These are phyloP conservation scores for Firmiana major DNA, from an alignment of 345 rosid genomes.

Conservation along the genomic window DNA sequence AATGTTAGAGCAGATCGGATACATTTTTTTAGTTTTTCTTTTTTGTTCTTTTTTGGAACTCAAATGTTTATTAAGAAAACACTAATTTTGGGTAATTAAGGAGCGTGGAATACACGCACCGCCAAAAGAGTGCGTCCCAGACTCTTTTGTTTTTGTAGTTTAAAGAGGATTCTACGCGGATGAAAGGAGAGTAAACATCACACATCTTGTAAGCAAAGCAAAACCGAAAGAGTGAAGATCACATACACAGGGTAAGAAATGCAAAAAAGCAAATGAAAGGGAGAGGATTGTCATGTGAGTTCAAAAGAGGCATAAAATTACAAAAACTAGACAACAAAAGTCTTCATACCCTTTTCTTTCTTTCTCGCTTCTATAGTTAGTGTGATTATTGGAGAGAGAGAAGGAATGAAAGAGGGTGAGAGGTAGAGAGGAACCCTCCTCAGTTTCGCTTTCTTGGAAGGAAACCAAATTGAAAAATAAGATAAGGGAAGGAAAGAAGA, in stretches of 20 bases:
- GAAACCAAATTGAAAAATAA: background rate
- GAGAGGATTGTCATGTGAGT: conserved; percentile 25
- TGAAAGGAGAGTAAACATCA: background rate
- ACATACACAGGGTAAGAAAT: background rate
- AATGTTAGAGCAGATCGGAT: background rate
- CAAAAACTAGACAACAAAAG: conserved; percentile 37
- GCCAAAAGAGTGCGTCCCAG: background rate
- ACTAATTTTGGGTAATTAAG: background rate
- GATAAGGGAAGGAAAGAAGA: background rate
- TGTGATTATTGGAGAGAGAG: conserved; percentile 34
- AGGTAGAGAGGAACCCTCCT: conserved; percentile 32
- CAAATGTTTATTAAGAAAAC: background rate
- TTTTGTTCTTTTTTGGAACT: background rate
- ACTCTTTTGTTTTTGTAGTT: conserved; percentile 2
- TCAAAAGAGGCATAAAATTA: conserved; percentile 25
- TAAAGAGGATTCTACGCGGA: background rate
- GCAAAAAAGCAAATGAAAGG: background rate
- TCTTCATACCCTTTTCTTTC: conserved; percentile 12
- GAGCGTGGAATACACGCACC: conserved; percentile 9
- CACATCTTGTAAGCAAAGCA: no score
- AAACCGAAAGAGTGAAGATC: background rate
- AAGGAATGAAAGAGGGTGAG: background rate
- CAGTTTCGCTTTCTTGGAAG: conserved; percentile 21
- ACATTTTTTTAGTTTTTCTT: background rate
- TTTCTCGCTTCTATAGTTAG: conserved; percentile 19